Evolutionary conservation across 768 basidiomycete genomes (phyloP), one percentile per base, ranked within the genome.

Genomic region (Phylloporus sp.): DNA sequence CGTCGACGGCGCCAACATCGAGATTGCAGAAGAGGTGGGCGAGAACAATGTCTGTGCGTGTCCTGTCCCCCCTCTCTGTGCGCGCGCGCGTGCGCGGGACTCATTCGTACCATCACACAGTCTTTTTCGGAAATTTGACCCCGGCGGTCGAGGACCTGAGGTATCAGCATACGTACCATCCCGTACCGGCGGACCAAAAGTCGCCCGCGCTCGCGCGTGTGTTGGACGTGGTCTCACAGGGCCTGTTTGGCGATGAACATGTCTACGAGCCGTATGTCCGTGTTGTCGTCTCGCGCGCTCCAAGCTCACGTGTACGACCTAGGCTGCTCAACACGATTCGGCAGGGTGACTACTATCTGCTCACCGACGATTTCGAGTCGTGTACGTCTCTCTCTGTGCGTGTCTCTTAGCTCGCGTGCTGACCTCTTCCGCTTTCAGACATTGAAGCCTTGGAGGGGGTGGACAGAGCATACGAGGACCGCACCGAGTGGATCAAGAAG

Each of bases 1-100:
- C 26, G 88, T 90, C 73, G 92, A 99, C 71, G 95, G 95, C 49
- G 95, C 95, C 18, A 95, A 92, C 62, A 92, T 93, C 53, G 95
- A 97, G 73, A 97, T 98, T 58, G 94, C 91, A 5, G 92, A 97
- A 63, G 94, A 97, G 67, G 86, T 93, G 42, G 95, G 95, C 27
- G 91, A 93, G 64, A 84, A 80, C 62, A 91, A 95, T 67, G 92
- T 94, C 62, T 93, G 90, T 89, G 68, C 77, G 84, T 88, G 31
- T 53, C 52, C 47, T n/a, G n/a, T n/a, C n/a, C n/a, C n/a, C n/a
- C n/a, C 31, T 35, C 23, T 20, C n/a, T 18, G 27, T 43, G 23
- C 4, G 13, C 11, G 16, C 26, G 2, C 26, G 42, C 24, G 41
- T 16, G 34, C 18, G 18, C 18, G 36, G 4, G 6, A 18, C 10